Percentiles rank a stretch among this genome's conserved stretches.
phyloP scores from a whole-genome alignment of 225 moss, liverwort and hornwort genomes.

The Anthoceros angustus region DNA sequence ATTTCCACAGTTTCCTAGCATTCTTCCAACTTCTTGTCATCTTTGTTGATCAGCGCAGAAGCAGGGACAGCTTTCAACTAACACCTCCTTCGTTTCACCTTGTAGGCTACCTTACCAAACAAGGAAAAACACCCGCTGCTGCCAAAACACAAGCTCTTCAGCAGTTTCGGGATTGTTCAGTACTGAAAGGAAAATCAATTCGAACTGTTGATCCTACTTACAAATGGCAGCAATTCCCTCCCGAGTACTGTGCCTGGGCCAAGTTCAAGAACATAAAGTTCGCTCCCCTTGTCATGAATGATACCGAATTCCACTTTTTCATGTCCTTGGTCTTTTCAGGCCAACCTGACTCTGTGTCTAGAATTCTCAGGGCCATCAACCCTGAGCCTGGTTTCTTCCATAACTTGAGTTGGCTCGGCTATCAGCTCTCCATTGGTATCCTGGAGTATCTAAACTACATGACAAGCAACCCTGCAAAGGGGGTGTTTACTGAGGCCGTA shows the following conservation, averaged over 20 bases:
- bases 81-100: not conserved
- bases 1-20: constrained; percentile 6
- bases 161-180: constrained; percentile 1
- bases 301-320: not conserved
- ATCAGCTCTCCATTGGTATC: not conserved
- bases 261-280: not conserved
- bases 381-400: not conserved
- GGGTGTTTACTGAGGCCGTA: not conserved
- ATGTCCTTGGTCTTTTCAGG: not conserved
- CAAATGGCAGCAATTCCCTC: not conserved
- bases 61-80: not conserved
- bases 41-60: not conserved
- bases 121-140: not conserved
- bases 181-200: not conserved
- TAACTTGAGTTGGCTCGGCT: not conserved
- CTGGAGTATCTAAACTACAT: not conserved
- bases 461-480: not conserved
- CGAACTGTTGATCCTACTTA: not conserved
- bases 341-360: not conserved
- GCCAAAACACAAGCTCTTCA: not conserved
- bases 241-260: constrained; percentile 3
- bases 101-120: not conserved
- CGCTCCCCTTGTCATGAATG: not conserved
- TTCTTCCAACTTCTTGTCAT: constrained; percentile 1
- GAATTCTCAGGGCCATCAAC: not conserved